These are phyloP conservation scores for Hysterium pulicare DNA, from an alignment of 2,329 filamentous ascomycete genomes.

Conservation along the genomic window DNA sequence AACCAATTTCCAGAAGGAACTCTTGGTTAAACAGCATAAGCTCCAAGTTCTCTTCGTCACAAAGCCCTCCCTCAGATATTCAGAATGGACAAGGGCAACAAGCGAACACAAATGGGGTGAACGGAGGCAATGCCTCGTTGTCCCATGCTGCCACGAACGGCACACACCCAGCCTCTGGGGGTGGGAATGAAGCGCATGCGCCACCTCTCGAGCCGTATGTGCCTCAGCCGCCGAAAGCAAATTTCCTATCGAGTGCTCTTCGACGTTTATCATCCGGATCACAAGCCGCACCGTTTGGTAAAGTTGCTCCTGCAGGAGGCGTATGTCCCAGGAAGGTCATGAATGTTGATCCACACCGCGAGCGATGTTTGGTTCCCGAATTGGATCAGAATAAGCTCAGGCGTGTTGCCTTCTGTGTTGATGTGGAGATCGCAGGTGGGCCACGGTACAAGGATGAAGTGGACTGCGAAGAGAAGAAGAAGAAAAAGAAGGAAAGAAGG, in stretches of 20 bases:
- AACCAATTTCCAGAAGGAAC: conserved; percentile 51
- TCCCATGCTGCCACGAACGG: conserved; percentile 39
- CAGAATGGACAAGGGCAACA: conserved; percentile 32
- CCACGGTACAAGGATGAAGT: conserved; percentile 68
- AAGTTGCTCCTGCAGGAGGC: conserved; percentile 59
- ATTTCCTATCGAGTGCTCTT: conserved; percentile 77
- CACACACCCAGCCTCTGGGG: conserved; percentile 28
- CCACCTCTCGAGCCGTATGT: conserved; percentile 57
- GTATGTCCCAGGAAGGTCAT: conserved; percentile 76
- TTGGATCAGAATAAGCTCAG: conserved; percentile 77
- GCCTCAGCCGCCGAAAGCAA: conserved; percentile 71
- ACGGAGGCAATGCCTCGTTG: conserved; percentile 51
- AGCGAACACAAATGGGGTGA: conserved; percentile 38
- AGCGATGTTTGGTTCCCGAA: conserved; percentile 75
- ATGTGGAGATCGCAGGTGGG: conserved; percentile 91
- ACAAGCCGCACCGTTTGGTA: conserved; percentile 46
- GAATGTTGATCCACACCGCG: conserved; percentile 78
- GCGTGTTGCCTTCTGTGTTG: conserved; percentile 91
- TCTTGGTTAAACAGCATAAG: conserved; percentile 95
- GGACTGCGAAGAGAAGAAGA: conserved; percentile 45
- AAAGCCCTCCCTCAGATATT: conserved; percentile 35
- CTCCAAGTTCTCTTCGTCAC: conserved; percentile 76
- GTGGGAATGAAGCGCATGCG: conserved; percentile 25
- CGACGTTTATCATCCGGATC: conserved; percentile 69
- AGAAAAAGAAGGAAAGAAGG: conserved; percentile 54